These are phyloP conservation scores for Suillus decipiens DNA, from an alignment of 768 basidiomycete species.

Conservation along the genomic window DNA sequence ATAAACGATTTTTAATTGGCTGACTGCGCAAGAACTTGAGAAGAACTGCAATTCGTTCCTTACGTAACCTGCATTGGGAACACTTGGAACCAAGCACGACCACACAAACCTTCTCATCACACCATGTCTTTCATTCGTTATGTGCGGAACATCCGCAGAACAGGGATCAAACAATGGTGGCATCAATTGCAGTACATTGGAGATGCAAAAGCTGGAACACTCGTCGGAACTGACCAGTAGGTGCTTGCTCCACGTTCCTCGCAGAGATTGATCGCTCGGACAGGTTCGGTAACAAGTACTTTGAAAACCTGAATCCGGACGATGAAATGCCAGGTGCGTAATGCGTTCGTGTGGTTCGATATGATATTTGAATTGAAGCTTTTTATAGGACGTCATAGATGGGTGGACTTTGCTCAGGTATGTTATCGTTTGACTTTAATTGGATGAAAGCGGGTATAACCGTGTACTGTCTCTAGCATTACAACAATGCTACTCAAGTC, in stretches of 20 bases:
- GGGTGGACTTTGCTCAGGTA: constrained; percentile 93
- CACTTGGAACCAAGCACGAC: constrained; percentile 21
- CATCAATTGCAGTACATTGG: constrained; percentile 91
- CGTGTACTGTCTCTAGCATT: constrained; percentile 49
- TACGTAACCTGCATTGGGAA: not conserved
- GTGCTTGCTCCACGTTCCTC: constrained; percentile 34
- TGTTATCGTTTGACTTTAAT: constrained; percentile 15
- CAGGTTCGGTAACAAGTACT: constrained; percentile 94
- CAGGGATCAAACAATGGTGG: constrained; percentile 87
- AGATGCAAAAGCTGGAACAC: constrained; percentile 85
- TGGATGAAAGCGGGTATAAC: constrained; percentile 3
- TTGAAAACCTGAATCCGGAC: constrained; percentile 83
- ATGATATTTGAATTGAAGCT: not conserved
- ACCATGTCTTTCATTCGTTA: constrained; percentile 75
- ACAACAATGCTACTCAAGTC: constrained; percentile 90
- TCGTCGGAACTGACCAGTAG: constrained; percentile 81
- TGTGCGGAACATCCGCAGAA: constrained; percentile 71
- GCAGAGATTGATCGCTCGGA: constrained; percentile 11
- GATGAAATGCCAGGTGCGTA: constrained; percentile 85
- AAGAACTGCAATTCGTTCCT: not conserved
- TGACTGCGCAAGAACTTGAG: too few relatives aligned
- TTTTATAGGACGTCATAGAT: constrained; percentile 83
- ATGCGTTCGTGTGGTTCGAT: not conserved
- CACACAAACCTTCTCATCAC: constrained; percentile 20
- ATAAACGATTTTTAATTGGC: too few relatives aligned